These are phyloP conservation scores for Murraya koenigii DNA, from an alignment of 345 rosid genomes.

Conservation along the genomic window DNA sequence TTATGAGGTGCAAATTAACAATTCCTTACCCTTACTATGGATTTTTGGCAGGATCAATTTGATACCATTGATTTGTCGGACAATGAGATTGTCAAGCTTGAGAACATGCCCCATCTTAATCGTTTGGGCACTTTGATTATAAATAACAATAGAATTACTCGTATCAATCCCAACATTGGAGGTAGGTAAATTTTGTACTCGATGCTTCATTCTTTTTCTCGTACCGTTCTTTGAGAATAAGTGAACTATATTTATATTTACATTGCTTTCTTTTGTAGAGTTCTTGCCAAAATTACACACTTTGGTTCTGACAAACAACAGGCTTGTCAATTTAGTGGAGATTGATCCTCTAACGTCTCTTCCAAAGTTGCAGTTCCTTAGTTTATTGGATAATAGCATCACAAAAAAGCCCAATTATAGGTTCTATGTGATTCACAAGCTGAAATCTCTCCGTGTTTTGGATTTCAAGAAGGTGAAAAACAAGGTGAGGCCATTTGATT, in stretches of 20 bases:
- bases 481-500: conserved; percentile 57
- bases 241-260: neutral
- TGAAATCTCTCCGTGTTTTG: conserved; percentile 80
- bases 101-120: conserved; percentile 80
- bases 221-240: neutral
- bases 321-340: conserved; percentile 97
- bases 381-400: conserved; percentile 87
- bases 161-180: conserved; percentile 87
- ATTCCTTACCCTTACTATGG: neutral
- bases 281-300: conserved; percentile 88
- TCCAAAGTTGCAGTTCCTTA: conserved; percentile 82
- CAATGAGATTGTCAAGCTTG: conserved; percentile 99
- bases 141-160: conserved; percentile 91
- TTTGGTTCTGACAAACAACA: conserved; percentile 85
- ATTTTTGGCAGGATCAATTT: conserved; percentile 80
- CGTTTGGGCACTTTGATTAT: conserved; percentile 88
- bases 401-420: conserved; percentile 92
- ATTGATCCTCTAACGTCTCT: conserved; percentile 93
- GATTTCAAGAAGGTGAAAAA: conserved; percentile 92
- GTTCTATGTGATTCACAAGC: conserved; percentile 83
- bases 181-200: conserved; percentile 58
- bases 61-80: conserved; percentile 97
- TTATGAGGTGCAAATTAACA: neutral
- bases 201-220: neutral
- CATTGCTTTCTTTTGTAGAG: conserved; percentile 44